Evolutionary conservation across 106 monocot genomes (phyloP).

Genomic region (Iris macrosiphon): DNA sequence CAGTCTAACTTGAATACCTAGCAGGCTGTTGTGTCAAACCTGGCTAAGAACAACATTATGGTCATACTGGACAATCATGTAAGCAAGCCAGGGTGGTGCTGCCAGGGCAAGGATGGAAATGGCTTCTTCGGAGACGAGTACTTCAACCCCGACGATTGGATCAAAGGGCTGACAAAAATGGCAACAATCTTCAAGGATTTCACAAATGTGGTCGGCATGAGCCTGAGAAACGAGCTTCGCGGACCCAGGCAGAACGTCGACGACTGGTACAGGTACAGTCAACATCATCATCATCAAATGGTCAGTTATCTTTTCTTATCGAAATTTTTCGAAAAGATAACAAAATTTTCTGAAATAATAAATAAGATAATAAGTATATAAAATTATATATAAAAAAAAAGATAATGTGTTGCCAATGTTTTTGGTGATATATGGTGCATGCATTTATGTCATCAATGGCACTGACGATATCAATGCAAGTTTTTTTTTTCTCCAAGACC

Average conservation of each 20-base stretch:
- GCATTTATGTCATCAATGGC: not conserved
- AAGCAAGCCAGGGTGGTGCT: slow-evolving; percentile 49
- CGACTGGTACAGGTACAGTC: slow-evolving; percentile 20
- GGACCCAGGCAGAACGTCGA: slow-evolving; percentile 10
- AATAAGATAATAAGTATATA: too few relatives aligned
- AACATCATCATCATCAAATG: too few relatives aligned
- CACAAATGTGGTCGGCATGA: slow-evolving; percentile 25
- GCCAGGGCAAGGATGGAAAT: slow-evolving; percentile 31
- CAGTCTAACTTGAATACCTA: not conserved
- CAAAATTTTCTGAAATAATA: not conserved
- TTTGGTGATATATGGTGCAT: not conserved
- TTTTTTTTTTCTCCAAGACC: too few relatives aligned
- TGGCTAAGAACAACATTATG: slow-evolving; percentile 27
- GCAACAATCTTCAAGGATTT: slow-evolving; percentile 13
- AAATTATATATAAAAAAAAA: too few relatives aligned
- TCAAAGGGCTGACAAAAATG: slow-evolving; percentile 26
- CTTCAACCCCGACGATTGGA: slow-evolving; percentile 31
- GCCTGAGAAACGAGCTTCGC: slow-evolving; percentile 29
- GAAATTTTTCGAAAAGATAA: not conserved
- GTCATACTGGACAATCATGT: slow-evolving; percentile 50
- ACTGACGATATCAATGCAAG: too few relatives aligned
- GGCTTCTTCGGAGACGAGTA: slow-evolving; percentile 50
- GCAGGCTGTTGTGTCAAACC: slow-evolving; percentile 32
- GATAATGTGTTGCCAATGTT: too few relatives aligned
- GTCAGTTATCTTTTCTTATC: not conserved